phyloP scores from a whole-genome alignment of 345 rosid genomes.

The Boechera retrofracta region DNA sequence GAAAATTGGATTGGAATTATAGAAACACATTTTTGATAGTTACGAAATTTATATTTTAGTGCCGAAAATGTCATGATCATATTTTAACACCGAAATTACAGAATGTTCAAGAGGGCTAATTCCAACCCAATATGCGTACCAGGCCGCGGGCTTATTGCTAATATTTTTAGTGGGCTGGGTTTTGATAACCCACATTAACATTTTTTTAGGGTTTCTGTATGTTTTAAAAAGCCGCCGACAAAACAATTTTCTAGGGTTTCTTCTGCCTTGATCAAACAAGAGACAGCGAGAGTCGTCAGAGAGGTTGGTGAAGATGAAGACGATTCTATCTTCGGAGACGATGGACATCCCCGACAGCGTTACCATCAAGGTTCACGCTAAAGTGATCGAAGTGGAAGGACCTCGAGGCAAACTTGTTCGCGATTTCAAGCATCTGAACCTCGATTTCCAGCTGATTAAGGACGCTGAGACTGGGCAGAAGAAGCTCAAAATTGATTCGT shows the following conservation, averaged over 20 bases:
- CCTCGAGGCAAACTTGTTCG: slow-evolving; percentile 51
- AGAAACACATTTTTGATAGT: too few species aligned
- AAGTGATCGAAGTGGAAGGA: slow-evolving; percentile 49
- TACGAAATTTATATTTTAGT: too few species aligned
- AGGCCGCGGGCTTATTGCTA: not conserved
- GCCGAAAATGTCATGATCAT: too few species aligned
- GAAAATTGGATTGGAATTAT: too few species aligned
- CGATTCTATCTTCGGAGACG: slow-evolving; percentile 54
- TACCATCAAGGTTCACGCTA: slow-evolving; percentile 57
- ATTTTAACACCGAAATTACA: too few species aligned
- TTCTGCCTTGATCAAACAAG: not conserved
- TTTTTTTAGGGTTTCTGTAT: not conserved
- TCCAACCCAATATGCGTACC: not conserved
- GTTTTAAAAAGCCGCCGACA: not conserved
- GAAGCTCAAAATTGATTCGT: slow-evolving; percentile 50
- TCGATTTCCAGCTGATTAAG: slow-evolving; percentile 56
- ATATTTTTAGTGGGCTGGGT: not conserved
- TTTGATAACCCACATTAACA: not conserved
- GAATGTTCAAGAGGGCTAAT: too few species aligned
- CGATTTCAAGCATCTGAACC: slow-evolving; percentile 59
- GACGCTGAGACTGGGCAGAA: slow-evolving; percentile 40
- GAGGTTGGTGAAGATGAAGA: slow-evolving; percentile 39
- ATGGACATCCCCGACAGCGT: slow-evolving; percentile 71
- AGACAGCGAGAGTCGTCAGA: not conserved
- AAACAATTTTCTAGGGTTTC: not conserved